A percentile compares a stretch with the other conserved stretches of the same genome.
phyloP scores from a whole-genome alignment of 2,329 filamentous ascomycete species.

The Malbranchea cinnamomea region DNA sequence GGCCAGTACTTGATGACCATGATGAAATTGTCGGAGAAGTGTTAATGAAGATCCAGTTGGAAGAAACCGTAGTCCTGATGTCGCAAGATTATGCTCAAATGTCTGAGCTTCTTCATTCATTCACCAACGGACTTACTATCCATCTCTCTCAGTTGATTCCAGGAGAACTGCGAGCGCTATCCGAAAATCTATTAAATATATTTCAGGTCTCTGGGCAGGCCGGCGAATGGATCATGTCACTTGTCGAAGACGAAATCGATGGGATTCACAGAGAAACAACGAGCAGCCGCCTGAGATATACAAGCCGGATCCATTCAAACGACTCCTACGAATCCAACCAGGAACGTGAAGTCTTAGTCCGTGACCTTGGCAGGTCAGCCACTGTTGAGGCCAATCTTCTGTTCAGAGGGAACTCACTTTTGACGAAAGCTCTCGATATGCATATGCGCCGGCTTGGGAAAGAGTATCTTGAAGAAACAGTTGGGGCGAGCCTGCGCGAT shows the following conservation, averaged over 20 bases:
- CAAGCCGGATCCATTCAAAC: slow-evolving; percentile 48
- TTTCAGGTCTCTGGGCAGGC: slow-evolving; percentile 82
- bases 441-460: slow-evolving; percentile 92
- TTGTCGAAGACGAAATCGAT: slow-evolving; percentile 96
- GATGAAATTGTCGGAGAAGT: slow-evolving; percentile 69
- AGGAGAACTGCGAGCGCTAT: slow-evolving; percentile 60
- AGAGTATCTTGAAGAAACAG: slow-evolving; percentile 76
- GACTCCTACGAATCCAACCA: slow-evolving; percentile 41
- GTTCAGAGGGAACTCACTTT: slow-evolving; percentile 84
- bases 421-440: slow-evolving; percentile 85
- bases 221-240: slow-evolving; percentile 76
- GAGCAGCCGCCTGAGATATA: slow-evolving; percentile 46
- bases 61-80: slow-evolving; percentile 81
- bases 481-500: slow-evolving; percentile 71
- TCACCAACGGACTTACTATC: slow-evolving; percentile 67
- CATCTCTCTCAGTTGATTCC: slow-evolving; percentile 71
- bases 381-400: slow-evolving; percentile 78
- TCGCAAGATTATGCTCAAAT: slow-evolving; percentile 71
- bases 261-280: slow-evolving; percentile 71
- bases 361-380: slow-evolving; percentile 49
- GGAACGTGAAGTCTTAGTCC: slow-evolving; percentile 45
- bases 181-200: slow-evolving; percentile 80
- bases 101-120: slow-evolving; percentile 69
- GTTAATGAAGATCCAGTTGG: slow-evolving; percentile 66
- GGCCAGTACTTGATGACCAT: slow-evolving; percentile 61